These are phyloP conservation scores for Raphanus raphanistrum DNA, from an alignment of 345 rosid genomes.

Conservation along the genomic window DNA sequence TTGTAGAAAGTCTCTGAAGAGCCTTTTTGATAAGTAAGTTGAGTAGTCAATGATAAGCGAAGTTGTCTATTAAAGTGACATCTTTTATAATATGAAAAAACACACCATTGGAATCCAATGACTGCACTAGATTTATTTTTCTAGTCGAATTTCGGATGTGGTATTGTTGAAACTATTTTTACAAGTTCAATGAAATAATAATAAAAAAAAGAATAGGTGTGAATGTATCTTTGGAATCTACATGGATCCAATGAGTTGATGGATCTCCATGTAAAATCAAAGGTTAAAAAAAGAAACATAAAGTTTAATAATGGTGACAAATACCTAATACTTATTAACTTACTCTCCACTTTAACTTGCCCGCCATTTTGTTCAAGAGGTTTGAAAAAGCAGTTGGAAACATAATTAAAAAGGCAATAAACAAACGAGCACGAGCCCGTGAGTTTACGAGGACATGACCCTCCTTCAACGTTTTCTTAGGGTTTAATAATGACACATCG, in stretches of 20 bases:
- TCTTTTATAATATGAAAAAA: constrained; percentile 20
- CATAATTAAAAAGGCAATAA: neutral
- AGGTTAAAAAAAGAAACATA: neutral
- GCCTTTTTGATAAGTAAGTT: constrained; percentile 38
- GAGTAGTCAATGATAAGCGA: constrained; percentile 40
- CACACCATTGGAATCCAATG: constrained; percentile 36
- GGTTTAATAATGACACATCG: constrained; percentile 29
- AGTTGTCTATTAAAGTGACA: constrained; percentile 24
- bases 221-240: neutral
- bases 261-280: constrained; percentile 1
- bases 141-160: neutral
- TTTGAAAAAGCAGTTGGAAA: constrained; percentile 25
- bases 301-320: constrained; percentile 24
- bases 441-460: constrained; percentile 31
- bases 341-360: constrained; percentile 32
- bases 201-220: neutral
- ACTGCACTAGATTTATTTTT: constrained; percentile 4
- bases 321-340: constrained; percentile 23
- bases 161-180: neutral
- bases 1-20: constrained; percentile 16
- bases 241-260: neutral
- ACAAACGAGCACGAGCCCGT: constrained; percentile 32
- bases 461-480: constrained; percentile 20
- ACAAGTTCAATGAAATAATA: neutral
- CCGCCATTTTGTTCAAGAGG: constrained; percentile 25